These are phyloP conservation scores for Fusarium sp. DNA, from an alignment of 2,329 filamentous ascomycete species.

Conservation along the genomic window DNA sequence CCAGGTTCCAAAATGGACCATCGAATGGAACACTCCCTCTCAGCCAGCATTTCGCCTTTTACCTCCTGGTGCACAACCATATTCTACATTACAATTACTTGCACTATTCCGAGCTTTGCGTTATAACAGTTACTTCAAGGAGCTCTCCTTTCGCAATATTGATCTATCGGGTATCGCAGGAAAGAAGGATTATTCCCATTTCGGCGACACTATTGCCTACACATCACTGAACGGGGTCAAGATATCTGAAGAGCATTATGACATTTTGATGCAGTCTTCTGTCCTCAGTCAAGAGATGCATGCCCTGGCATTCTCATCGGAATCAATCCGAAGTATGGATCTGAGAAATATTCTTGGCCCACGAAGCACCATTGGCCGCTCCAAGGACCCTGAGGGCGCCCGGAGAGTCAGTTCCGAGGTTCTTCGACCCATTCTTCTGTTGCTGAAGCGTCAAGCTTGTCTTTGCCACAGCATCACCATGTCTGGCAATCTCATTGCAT, in stretches of 20 bases:
- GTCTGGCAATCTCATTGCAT: conserved; percentile 59
- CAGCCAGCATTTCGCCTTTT: conserved; percentile 65
- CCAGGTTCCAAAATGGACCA: conserved; percentile 61
- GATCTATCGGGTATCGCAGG: conserved; percentile 55
- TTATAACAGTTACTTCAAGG: conserved; percentile 68
- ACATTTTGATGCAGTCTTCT: conserved; percentile 58
- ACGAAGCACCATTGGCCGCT: conserved; percentile 31
- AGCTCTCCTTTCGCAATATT: conserved; percentile 63
- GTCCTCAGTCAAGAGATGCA: conserved; percentile 66
- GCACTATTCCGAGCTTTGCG: conserved; percentile 65
- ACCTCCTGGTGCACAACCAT: conserved; percentile 51
- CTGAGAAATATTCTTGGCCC: conserved; percentile 55
- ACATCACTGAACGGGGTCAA: conserved; percentile 62
- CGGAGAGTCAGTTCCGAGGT: conserved; percentile 51
- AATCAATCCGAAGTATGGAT: conserved; percentile 64
- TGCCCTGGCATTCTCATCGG: conserved; percentile 63
- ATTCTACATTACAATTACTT: conserved; percentile 62
- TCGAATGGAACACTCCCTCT: conserved; percentile 53
- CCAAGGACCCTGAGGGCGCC: conserved; percentile 35
- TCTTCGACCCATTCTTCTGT: conserved; percentile 59
- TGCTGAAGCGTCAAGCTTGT: conserved; percentile 57
- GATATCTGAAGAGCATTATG: conserved; percentile 58
- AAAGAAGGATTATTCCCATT: conserved; percentile 55
- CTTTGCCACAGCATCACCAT: conserved; percentile 62
- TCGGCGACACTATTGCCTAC: conserved; percentile 59